Conservation (phyloP, 2,329 filamentous ascomycete species). For the Emydomyces testavorans region DNA sequence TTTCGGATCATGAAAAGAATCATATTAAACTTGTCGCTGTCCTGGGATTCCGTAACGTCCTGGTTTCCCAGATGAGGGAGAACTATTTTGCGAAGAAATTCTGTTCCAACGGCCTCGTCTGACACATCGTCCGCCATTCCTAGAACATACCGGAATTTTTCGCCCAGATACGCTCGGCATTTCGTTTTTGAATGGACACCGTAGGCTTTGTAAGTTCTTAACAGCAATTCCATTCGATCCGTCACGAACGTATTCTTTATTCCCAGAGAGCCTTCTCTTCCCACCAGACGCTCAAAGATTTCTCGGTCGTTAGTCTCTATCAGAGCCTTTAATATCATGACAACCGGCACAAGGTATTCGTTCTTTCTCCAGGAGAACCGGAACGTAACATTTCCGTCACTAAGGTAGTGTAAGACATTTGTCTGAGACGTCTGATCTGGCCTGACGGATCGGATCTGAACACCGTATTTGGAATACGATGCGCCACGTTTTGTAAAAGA, state of each 20-base stretch:
- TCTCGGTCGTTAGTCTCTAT: slow-evolving; percentile 93
- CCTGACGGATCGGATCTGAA: slow-evolving; percentile 81
- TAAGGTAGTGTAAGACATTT: slow-evolving; percentile 91
- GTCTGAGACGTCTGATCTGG: slow-evolving; percentile 98
- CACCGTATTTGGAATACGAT: slow-evolving; percentile 78
- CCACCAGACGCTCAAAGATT: slow-evolving; percentile 88
- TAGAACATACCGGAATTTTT: slow-evolving; percentile 82
- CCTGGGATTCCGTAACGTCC: slow-evolving; percentile 70
- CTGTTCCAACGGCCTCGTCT: slow-evolving; percentile 78
- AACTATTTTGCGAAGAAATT: slow-evolving; percentile 82
- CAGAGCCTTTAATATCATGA: slow-evolving; percentile 94
- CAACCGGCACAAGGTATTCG: slow-evolving; percentile 86
- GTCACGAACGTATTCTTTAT: slow-evolving; percentile 84
- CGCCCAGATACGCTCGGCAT: slow-evolving; percentile 74
- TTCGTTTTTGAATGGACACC: slow-evolving; percentile 68
- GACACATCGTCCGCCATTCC: slow-evolving; percentile 72
- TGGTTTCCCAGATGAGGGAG: slow-evolving; percentile 82
- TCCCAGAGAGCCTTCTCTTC: slow-evolving; percentile 61
- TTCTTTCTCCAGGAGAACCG: slow-evolving; percentile 96
- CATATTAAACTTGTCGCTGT: slow-evolving; percentile 87
- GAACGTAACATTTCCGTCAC: slow-evolving; percentile 91
- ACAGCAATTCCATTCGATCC: slow-evolving; percentile 79
- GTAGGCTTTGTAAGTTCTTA: slow-evolving; percentile 90
- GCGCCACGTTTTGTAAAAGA: slow-evolving; percentile 81
- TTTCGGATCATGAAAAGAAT: slow-evolving; percentile 94